Evolutionary conservation across 495 filamentous ascomycete species (phyloP).

Genomic region (Tuber aestivum): DNA sequence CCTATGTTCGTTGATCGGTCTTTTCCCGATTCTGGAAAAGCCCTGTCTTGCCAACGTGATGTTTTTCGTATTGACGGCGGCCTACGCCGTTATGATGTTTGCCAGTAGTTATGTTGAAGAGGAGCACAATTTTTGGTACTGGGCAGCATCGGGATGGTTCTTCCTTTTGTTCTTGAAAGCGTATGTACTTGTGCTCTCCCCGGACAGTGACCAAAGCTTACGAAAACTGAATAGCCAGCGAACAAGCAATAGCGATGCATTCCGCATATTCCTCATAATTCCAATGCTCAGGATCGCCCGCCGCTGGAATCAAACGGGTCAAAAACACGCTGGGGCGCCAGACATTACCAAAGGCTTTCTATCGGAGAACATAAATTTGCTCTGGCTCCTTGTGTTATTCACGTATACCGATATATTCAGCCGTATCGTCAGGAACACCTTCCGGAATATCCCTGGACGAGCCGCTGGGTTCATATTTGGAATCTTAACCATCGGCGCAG

Average conservation of each 20-base stretch:
- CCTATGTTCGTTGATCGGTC: constrained; percentile 40
- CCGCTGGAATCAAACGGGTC: constrained; percentile 93
- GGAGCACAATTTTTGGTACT: constrained; percentile 98
- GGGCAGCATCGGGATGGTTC: constrained; percentile 73
- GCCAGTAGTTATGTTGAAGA: constrained; percentile 96
- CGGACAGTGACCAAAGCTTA: not conserved
- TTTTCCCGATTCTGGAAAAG: constrained; percentile 22
- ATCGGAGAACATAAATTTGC: constrained; percentile 52
- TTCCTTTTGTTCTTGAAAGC: constrained; percentile 57
- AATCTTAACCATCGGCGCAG: constrained; percentile 57
- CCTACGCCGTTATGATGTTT: constrained; percentile 88
- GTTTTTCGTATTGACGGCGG: constrained; percentile 48
- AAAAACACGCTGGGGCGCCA: constrained; percentile 81
- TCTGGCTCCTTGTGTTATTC: constrained; percentile 69
- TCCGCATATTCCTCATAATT: constrained; percentile 39
- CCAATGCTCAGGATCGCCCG: constrained; percentile 50
- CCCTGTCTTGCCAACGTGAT: constrained; percentile 29
- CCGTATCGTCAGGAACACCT: constrained; percentile 42
- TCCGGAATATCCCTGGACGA: constrained; percentile 29
- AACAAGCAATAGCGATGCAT: not conserved
- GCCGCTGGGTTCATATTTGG: constrained; percentile 71
- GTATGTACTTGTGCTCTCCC: constrained; percentile 17
- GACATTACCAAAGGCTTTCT: constrained; percentile 73
- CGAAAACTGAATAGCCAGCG: not conserved
- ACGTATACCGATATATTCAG: constrained; percentile 57